These are phyloP conservation scores for Pythium folliculosum DNA, from an alignment of 352 stramenopile species.

Conservation along the genomic window DNA sequence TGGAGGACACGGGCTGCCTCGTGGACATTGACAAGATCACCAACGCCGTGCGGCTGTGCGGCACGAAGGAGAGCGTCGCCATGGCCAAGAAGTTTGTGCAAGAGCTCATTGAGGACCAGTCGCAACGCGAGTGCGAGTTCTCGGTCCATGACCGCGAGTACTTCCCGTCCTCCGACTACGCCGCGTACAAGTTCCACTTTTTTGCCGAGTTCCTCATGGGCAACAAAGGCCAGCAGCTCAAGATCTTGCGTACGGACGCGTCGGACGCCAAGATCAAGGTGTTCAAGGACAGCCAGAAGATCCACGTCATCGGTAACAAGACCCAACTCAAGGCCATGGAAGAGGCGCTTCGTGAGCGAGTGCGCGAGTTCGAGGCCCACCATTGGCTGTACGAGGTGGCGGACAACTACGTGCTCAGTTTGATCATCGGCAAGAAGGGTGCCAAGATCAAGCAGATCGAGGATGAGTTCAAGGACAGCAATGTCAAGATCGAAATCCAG, in stretches of 20 bases:
- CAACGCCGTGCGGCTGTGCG: constrained; percentile 66
- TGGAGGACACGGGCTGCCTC: constrained; percentile 73
- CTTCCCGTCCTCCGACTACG: constrained; percentile 46
- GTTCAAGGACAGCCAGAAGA: constrained; percentile 58
- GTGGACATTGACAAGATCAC: constrained; percentile 82
- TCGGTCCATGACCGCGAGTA: constrained; percentile 41
- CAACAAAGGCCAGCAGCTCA: constrained; percentile 73
- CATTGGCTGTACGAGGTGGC: constrained; percentile 63
- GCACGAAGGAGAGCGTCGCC: constrained; percentile 55
- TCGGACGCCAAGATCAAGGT: constrained; percentile 69
- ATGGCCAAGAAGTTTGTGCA: constrained; percentile 61
- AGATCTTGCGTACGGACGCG: constrained; percentile 57
- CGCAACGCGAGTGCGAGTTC: constrained; percentile 59
- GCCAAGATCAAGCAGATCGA: constrained; percentile 80
- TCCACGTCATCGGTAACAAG: constrained; percentile 73
- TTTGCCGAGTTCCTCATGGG: constrained; percentile 82
- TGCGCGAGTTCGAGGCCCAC: constrained; percentile 56
- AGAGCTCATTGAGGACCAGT: constrained; percentile 64
- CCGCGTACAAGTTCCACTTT: constrained; percentile 65
- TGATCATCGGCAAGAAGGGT: constrained; percentile 85
- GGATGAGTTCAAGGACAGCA: constrained; percentile 42
- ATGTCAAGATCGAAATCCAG: constrained; percentile 72
- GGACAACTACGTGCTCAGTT: constrained; percentile 62
- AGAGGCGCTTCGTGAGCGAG: constrained; percentile 54
- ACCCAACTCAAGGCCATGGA: constrained; percentile 62